Conservation (phyloP, 768 basidiomycete genomes). For the Porpolomopsis calyptriformis region DNA sequence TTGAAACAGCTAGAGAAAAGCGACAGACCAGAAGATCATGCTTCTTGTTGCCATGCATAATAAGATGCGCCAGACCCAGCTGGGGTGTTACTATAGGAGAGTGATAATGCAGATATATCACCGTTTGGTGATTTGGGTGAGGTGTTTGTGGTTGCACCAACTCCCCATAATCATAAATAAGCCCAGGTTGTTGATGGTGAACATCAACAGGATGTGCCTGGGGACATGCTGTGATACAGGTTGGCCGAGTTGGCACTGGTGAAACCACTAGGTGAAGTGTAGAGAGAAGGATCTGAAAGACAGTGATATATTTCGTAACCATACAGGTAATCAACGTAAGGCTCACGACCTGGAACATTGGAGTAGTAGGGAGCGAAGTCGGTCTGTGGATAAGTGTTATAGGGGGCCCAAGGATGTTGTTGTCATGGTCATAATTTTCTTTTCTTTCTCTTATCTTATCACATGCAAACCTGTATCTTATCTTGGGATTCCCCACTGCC, state of each 20-base stretch:
- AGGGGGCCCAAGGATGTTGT: constrained; percentile 36
- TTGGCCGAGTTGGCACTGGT: constrained; percentile 31
- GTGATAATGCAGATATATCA: constrained; percentile 44
- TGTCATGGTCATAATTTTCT: too few relatives aligned
- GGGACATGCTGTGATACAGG: constrained; percentile 39
- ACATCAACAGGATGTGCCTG: constrained; percentile 33
- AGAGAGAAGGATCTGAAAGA: constrained; percentile 40
- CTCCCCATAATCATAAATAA: constrained; percentile 51
- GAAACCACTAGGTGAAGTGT: constrained; percentile 37
- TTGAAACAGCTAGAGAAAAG: constrained; percentile 9
- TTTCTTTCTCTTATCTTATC: too few relatives aligned
- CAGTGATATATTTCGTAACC: constrained; percentile 34
- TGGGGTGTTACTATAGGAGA: constrained; percentile 47
- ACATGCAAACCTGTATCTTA: too few relatives aligned
- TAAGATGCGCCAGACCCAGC: constrained; percentile 28
- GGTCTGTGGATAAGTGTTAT: constrained; percentile 38
- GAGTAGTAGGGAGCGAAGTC: constrained; percentile 56
- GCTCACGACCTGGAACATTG: constrained; percentile 36
- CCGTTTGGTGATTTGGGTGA: constrained; percentile 44
- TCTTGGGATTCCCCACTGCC: too few relatives aligned
- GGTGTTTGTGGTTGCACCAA: constrained; percentile 37
- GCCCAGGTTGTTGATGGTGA: constrained; percentile 37
- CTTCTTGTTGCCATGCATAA: constrained; percentile 43
- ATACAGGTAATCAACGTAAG: constrained; percentile 47
- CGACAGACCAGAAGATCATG: constrained; percentile 41